Evolutionary conservation across 108 stramenopile genomes (phyloP), one percentile per base, ranked within the genome.

Genomic region (Mediolabrus comicus): DNA sequence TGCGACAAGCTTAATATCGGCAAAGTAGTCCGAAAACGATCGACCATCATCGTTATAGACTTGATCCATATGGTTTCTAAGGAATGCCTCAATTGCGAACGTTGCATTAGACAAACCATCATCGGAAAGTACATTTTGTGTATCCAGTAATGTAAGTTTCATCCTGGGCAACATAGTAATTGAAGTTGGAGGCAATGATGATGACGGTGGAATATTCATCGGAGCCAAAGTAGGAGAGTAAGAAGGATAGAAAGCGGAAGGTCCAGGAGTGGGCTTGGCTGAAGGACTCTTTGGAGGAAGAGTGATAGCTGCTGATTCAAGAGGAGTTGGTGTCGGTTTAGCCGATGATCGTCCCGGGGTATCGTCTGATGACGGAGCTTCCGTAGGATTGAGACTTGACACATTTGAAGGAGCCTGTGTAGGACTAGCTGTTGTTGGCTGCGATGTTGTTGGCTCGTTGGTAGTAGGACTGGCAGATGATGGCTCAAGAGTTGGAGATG

Each of bases 71-170:
- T 17, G 54, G 43, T 27, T n/a, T 9, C 46, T 22, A 49, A 57
- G 56, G 19, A 67, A 67, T 26, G 31, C 12, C 3, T 67, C 38
- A 22, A 67, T 32, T 4, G 54, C 67, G 7, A 30, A 29, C 10
- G 30, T 56, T 7, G 56, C 67, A 54, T 43, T 22, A 29, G 17
- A 36, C 17, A 67, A 38, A 28, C 55, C 67, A 24, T 38, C 24
- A n/a, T 67, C 28, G 39, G 67, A 67, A 19, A 67, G 29, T 12
- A 36, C 28, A 53, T 56, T 55, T 28, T 41, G 28, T 22, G 67
- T 67, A 32, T 16, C 25, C 2, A 67, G 28, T 22, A 67, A 9
- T 0, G 52, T 56, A 67, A 57, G 57, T 29, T 56, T 19, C 14
- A 67, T 6, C 27, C 57, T 58, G 2, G 67, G 67, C 9, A 67